These are phyloP conservation scores for Paramecium octaurelia DNA, from an alignment of 73 alveolate species.

Conservation along the genomic window DNA sequence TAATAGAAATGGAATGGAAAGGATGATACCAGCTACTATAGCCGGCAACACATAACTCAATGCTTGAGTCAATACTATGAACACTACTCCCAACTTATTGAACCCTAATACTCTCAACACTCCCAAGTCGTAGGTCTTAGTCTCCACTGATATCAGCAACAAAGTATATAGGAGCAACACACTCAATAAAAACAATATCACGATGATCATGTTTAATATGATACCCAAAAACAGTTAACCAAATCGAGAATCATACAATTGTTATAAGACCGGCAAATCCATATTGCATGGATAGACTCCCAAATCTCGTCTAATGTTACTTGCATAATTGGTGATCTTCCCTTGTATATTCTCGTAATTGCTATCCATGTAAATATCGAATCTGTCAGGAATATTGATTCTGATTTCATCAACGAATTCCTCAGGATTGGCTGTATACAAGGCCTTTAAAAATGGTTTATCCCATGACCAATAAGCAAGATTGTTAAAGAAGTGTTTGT, in stretches of 20 bases:
- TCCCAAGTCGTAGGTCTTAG: slow-evolving; percentile 84
- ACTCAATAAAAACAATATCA: slow-evolving; percentile 74
- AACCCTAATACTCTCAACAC: slow-evolving; percentile 86
- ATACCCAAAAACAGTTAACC: slow-evolving; percentile 78
- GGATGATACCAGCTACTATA: slow-evolving; percentile 67
- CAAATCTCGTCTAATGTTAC: slow-evolving; percentile 67
- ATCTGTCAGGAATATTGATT: slow-evolving; percentile 44
- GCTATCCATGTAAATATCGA: slow-evolving; percentile 41
- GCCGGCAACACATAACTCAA: slow-evolving; percentile 85
- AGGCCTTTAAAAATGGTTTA: neutral
- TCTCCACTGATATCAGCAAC: slow-evolving; percentile 83
- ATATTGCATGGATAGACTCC: slow-evolving; percentile 75
- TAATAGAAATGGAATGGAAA: slow-evolving; percentile 63
- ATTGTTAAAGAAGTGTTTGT: slow-evolving; percentile 8
- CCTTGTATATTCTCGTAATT: slow-evolving; percentile 70
- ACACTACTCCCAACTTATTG: slow-evolving; percentile 69
- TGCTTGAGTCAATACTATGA: slow-evolving; percentile 70
- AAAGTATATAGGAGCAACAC: slow-evolving; percentile 78
- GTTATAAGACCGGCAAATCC: slow-evolving; percentile 68
- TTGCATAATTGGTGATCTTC: slow-evolving; percentile 57
- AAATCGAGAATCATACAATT: slow-evolving; percentile 56
- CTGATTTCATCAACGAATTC: slow-evolving; percentile 60
- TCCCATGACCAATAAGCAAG: slow-evolving; percentile 44
- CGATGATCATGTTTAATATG: slow-evolving; percentile 73
- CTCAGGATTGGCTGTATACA: slow-evolving; percentile 34